phyloP scores from a whole-genome alignment of 2,329 filamentous ascomycete genomes.

The Nectriaceae sp. region DNA sequence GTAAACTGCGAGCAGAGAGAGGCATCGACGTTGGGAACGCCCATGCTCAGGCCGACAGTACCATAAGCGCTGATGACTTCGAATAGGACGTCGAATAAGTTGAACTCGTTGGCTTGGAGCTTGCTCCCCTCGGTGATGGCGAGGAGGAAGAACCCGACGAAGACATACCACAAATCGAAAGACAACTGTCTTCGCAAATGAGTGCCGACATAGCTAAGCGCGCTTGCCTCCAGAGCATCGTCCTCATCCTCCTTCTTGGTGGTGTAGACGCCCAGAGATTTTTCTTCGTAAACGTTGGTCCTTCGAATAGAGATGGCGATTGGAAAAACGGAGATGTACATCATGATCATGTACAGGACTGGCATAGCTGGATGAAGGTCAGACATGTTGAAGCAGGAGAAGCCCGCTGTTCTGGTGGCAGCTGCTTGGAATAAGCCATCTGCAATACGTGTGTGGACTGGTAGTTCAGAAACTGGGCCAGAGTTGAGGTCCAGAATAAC shows the following conservation, averaged over 20 bases:
- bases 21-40: slow-evolving; percentile 73
- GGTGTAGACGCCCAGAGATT: slow-evolving; percentile 74
- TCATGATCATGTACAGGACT: slow-evolving; percentile 96
- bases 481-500: slow-evolving; percentile 86
- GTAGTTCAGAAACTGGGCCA: slow-evolving; percentile 64
- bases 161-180: slow-evolving; percentile 98
- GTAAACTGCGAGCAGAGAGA: slow-evolving; percentile 84
- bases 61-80: slow-evolving; percentile 91
- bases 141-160: slow-evolving; percentile 90
- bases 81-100: slow-evolving; percentile 73
- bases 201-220: slow-evolving; percentile 82
- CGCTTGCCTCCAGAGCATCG: slow-evolving; percentile 54
- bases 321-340: slow-evolving; percentile 98
- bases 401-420: slow-evolving; percentile 88
- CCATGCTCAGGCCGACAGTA: slow-evolving; percentile 88
- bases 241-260: slow-evolving; percentile 48
- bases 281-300: slow-evolving; percentile 96
- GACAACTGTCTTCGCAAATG: slow-evolving; percentile 92
- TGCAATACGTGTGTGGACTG: slow-evolving; percentile 74
- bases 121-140: slow-evolving; percentile 80
- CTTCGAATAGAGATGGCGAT: slow-evolving; percentile 93
- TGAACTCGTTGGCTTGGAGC: slow-evolving; percentile 64
- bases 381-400: slow-evolving; percentile 77
- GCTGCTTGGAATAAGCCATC: slow-evolving; percentile 90
- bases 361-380: slow-evolving; percentile 87